Conservation (phyloP, 2,329 filamentous ascomycete species). For the Blumeria hordei region DNA sequence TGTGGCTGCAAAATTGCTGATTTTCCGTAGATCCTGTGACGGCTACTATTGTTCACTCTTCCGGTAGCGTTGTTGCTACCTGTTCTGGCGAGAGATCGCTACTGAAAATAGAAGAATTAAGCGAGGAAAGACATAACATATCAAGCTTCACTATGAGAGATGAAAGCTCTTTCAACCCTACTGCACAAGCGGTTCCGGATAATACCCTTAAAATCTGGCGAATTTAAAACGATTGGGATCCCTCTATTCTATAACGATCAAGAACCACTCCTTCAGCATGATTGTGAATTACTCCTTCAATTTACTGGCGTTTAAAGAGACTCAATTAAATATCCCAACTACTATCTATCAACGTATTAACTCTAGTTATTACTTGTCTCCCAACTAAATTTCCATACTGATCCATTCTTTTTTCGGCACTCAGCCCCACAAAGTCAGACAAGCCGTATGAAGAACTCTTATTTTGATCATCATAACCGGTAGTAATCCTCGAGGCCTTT, state of each 20-base stretch:
- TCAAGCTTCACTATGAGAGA: not conserved
- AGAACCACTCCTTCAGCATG: no score
- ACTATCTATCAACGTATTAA: conserved; percentile 26
- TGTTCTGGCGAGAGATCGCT: conserved; percentile 13
- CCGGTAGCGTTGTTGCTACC: conserved; percentile 15
- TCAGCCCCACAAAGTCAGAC: conserved; percentile 32
- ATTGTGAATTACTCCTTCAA: not conserved
- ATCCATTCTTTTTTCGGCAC: conserved; percentile 21
- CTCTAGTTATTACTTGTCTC: conserved; percentile 24
- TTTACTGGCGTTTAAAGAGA: not conserved
- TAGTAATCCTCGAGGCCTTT: conserved; percentile 14
- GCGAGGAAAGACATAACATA: not conserved
- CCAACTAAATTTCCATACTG: conserved; percentile 29
- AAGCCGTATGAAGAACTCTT: conserved; percentile 20
- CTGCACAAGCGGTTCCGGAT: conserved; percentile 11
- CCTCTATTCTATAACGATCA: not conserved
- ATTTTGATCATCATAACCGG: conserved; percentile 3
- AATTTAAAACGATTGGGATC: conserved; percentile 10
- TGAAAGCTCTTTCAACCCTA: not conserved
- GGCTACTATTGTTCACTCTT: conserved; percentile 13
- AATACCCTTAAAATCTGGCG: conserved; percentile 24
- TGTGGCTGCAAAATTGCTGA: conserved; percentile 1
- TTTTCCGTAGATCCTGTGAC: conserved; percentile 9
- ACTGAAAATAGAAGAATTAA: conserved; percentile 3
- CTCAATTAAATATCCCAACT: conserved; percentile 8